A percentile compares a stretch with the other conserved stretches of the same genome.
These are phyloP conservation scores for Parvularia atlantis DNA, from an alignment of 78 protist genomes.

Conservation along the genomic window DNA sequence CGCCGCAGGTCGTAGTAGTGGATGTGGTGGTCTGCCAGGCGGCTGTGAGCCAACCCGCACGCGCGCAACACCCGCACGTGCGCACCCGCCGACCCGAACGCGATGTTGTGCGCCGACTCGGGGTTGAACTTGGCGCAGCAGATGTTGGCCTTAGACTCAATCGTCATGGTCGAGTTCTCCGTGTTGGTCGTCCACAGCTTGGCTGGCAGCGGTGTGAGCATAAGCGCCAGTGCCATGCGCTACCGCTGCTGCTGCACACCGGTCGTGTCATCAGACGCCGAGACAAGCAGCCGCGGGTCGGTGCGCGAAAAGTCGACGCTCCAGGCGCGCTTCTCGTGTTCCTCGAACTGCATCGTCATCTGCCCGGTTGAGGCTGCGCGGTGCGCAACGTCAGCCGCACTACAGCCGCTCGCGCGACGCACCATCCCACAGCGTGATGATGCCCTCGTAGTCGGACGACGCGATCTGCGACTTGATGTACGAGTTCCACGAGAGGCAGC, in stretches of 20 bases:
- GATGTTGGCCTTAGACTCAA: slow-evolving; percentile 48
- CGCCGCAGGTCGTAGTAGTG: slow-evolving; percentile 60
- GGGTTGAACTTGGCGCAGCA: slow-evolving; percentile 62
- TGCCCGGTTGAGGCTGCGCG: neutral
- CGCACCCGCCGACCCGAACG: slow-evolving; percentile 55
- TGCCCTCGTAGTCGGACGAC: slow-evolving; percentile 51
- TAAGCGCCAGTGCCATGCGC: no score
- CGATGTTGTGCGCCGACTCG: slow-evolving; percentile 29
- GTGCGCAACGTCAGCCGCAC: neutral
- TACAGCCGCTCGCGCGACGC: slow-evolving; percentile 18
- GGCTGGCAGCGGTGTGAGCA: slow-evolving; percentile 4
- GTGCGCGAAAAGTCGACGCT: slow-evolving; percentile 48
- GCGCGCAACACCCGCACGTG: neutral
- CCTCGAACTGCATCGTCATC: slow-evolving; percentile 24
- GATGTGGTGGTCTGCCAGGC: slow-evolving; percentile 45
- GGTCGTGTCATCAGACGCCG: slow-evolving; percentile 56
- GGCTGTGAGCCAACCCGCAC: no score
- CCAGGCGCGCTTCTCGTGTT: slow-evolving; percentile 68
- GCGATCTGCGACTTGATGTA: slow-evolving; percentile 44
- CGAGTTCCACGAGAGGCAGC: slow-evolving; percentile 51
- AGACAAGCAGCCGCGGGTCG: slow-evolving; percentile 48
- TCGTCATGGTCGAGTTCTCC: slow-evolving; percentile 34
- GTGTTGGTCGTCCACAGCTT: slow-evolving; percentile 45
- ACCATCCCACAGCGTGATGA: slow-evolving; percentile 54
- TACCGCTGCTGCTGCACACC: no score